Conservation (phyloP, 176 grass and related monocot species). For the Carex pumila region DNA sequence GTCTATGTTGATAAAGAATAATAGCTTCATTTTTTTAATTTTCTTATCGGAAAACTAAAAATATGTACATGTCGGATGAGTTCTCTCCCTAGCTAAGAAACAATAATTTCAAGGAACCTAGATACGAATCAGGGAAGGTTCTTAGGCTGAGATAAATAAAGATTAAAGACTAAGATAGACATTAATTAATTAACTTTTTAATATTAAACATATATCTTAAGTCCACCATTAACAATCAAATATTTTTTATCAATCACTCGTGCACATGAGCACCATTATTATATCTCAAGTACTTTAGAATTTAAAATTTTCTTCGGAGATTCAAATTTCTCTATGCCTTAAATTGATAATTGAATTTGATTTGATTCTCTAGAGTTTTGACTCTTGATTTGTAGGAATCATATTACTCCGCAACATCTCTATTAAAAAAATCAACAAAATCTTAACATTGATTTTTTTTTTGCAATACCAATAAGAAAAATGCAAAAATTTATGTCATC, state of each 20-base stretch:
- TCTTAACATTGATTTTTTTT: not conserved
- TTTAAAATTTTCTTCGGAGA: not conserved
- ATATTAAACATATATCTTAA: not conserved
- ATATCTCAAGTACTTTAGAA: not conserved
- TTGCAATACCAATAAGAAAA: not conserved
- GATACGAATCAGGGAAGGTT: not conserved
- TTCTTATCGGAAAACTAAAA: not conserved
- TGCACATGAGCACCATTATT: not conserved
- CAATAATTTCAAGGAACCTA: not conserved
- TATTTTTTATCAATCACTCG: not conserved
- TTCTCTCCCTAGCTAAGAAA: not conserved
- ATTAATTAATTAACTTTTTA: not conserved
- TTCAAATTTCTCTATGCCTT: not conserved
- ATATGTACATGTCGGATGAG: not conserved
- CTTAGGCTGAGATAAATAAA: not conserved
- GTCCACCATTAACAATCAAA: not conserved
- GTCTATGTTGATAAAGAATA: not conserved
- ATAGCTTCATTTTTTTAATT: not conserved
- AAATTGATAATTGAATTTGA: not conserved
- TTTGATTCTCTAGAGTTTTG: not conserved
- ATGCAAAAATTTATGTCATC: too few relatives aligned
- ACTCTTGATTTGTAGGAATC: not conserved
- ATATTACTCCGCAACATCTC: not conserved
- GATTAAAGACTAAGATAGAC: not conserved
- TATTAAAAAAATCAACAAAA: not conserved